Evolutionary conservation across 2,329 filamentous ascomycete genomes (phyloP).

Genomic region (Talaromyces pinophilus): DNA sequence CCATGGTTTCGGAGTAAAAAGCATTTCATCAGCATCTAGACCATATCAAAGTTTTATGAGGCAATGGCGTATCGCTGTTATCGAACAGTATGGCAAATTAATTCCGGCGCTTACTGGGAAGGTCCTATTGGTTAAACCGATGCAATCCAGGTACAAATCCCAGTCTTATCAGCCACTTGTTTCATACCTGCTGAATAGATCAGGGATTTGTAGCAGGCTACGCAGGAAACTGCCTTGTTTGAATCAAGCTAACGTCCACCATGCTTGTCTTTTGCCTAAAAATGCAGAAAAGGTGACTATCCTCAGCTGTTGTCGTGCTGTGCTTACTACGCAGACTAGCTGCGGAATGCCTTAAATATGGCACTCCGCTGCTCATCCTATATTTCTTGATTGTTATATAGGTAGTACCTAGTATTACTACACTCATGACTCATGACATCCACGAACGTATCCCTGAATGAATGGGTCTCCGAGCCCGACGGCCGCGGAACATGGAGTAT

Average conservation of each 20-base stretch:
- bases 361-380: not conserved
- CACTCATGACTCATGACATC: not conserved
- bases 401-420: not conserved
- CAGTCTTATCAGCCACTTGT: not conserved
- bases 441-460: not conserved
- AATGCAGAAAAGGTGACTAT: not conserved
- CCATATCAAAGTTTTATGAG: not conserved
- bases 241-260: not conserved
- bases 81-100: not conserved
- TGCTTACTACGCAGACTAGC: not conserved
- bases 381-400: not conserved
- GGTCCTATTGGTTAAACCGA: not conserved
- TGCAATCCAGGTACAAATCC: not conserved
- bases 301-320: not conserved
- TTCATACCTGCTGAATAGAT: not conserved
- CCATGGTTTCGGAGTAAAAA: not conserved
- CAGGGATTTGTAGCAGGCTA: not conserved
- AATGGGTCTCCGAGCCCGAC: conserved; percentile 39
- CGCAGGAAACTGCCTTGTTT: not conserved
- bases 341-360: not conserved
- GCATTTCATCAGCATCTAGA: not conserved
- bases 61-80: not conserved
- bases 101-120: not conserved
- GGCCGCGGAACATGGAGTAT: conserved; percentile 47
- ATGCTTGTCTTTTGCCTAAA: not conserved